Conservation (phyloP, 495 filamentous ascomycete genomes). For the Choiromyces venosus region DNA sequence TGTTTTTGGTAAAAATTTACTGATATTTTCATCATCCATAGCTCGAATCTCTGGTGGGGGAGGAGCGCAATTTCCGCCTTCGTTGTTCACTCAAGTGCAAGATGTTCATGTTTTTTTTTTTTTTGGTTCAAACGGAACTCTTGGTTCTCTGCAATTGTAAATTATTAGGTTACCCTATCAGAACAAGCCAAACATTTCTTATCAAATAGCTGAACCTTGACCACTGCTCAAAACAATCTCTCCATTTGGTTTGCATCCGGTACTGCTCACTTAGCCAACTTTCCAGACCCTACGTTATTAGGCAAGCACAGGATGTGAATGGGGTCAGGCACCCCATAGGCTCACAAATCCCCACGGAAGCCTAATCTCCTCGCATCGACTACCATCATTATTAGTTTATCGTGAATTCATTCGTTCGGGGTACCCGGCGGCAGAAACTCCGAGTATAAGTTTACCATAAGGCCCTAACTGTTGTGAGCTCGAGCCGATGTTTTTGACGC, state of each 20-base stretch:
- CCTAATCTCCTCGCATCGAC: background rate
- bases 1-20: background rate
- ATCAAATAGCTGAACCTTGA: background rate
- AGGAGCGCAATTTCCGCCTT: background rate
- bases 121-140: background rate
- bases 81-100: too few relatives aligned
- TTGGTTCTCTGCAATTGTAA: background rate
- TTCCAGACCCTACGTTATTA: background rate
- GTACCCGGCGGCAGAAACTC: background rate
- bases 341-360: background rate
- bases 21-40: background rate
- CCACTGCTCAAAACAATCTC: background rate
- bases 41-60: background rate
- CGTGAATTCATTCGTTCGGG: background rate
- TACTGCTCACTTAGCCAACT: background rate
- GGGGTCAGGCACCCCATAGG: background rate
- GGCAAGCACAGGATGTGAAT: background rate
- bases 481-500: background rate
- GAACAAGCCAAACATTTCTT: background rate
- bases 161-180: background rate
- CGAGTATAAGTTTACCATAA: background rate
- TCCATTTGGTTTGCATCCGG: background rate
- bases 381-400: background rate
- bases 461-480: background rate
- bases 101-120: too few relatives aligned